A percentile compares a stretch with the other conserved stretches of the same genome.
phyloP scores from a whole-genome alignment of 768 basidiomycete species.

The Phaeolepiota aurea region DNA sequence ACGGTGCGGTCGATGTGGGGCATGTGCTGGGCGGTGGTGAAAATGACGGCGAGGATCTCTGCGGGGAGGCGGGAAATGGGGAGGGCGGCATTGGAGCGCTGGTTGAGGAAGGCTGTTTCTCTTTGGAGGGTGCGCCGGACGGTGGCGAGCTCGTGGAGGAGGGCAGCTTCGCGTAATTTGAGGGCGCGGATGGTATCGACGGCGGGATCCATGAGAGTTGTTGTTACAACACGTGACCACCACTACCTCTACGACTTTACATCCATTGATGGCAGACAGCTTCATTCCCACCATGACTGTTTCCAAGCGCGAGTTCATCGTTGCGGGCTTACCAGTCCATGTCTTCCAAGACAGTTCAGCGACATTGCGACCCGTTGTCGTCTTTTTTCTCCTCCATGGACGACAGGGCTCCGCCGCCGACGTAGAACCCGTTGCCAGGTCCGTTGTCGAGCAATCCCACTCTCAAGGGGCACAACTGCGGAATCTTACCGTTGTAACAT shows the following conservation, averaged over 20 bases:
- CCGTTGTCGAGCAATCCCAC: constrained; percentile 14
- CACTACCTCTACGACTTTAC: too few species aligned
- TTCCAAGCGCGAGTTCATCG: constrained; percentile 14
- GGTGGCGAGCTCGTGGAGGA: too few species aligned
- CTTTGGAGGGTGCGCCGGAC: too few species aligned
- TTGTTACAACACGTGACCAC: too few species aligned
- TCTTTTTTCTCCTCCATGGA: constrained; percentile 36
- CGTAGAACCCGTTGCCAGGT: constrained; percentile 17
- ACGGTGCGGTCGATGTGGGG: background rate
- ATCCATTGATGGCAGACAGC: too few species aligned
- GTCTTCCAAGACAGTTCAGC: constrained; percentile 18
- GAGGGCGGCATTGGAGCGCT: too few species aligned
- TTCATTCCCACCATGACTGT: too few species aligned
- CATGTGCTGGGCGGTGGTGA: background rate
- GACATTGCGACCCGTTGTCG: constrained; percentile 17
- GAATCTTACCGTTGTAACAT: constrained; percentile 26
- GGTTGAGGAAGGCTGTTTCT: too few species aligned
- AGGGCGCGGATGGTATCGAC: too few species aligned
- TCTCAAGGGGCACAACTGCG: constrained; percentile 4
- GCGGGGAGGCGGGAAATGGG: background rate
- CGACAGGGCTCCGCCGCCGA: constrained; percentile 21
- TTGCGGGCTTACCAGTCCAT: constrained; percentile 29
- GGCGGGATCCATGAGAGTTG: too few species aligned
- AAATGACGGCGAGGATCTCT: background rate
- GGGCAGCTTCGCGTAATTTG: too few species aligned